Percentiles rank a stretch among this genome's conserved stretches.
Conservation (phyloP, 2,329 filamentous ascomycete species). For the Parafenestella ontariensis region DNA sequence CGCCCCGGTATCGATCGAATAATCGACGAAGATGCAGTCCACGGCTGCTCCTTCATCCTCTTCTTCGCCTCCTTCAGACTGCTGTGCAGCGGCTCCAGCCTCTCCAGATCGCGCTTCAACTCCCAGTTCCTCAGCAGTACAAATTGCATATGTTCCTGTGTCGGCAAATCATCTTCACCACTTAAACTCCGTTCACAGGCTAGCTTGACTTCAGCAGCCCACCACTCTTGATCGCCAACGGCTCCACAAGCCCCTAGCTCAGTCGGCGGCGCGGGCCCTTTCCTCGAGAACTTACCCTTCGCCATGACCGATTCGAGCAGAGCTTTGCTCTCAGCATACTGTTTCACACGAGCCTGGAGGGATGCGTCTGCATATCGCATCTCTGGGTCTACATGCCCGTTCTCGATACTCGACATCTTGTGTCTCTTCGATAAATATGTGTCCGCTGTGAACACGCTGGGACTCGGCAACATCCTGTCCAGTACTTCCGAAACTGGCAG, state of each 20-base stretch:
- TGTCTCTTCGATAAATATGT: slow-evolving; percentile 1
- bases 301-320: background rate
- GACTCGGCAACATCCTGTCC: background rate
- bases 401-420: background rate
- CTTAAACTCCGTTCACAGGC: background rate
- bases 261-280: background rate
- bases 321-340: background rate
- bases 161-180: background rate
- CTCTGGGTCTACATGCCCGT: background rate
- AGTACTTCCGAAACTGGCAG: background rate
- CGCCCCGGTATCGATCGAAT: too few species aligned
- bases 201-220: background rate
- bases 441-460: background rate
- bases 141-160: background rate
- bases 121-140: background rate
- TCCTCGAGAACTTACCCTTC: background rate
- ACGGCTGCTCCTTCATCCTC: background rate
- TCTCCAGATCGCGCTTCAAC: slow-evolving; percentile 5
- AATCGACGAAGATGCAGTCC: background rate
- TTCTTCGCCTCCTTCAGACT: background rate
- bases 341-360: background rate
- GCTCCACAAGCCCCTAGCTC: background rate
- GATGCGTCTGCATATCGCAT: background rate
- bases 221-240: background rate
- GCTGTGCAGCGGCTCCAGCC: background rate